Base-by-base conservation (phyloP, 1,284 basidiomycete species). In the Naganishia cerealis region DNA sequence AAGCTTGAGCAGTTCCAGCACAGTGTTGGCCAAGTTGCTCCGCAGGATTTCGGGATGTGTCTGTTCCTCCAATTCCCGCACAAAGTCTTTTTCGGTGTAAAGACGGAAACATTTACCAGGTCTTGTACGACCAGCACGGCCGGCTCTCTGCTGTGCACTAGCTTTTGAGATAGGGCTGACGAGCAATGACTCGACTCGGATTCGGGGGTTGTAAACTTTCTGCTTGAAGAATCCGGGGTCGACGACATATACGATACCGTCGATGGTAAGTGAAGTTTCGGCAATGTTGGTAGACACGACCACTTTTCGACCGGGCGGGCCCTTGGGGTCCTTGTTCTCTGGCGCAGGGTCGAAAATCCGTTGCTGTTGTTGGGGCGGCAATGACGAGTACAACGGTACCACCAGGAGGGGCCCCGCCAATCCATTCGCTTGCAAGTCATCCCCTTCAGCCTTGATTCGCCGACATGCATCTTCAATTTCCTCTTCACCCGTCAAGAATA, bases 241-340 rank as follows among this genome's bases (percentile, higher is more conserved):
- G 54, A 99, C 93, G 67, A 99, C 95, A 77, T 98, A 99, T 15
- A 99, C 94, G 76, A 99, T 98, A 29, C 95, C 96, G 74, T 98
- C 95, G 71, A 99, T 98, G 1, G 95, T 99, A 43, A 99, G 82
- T 12, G 93, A 96, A 0, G 96, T 99, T 81, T 99, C 95, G 9
- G 96, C 96, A 71, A 99, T 95, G 80, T 99, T 99, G 42, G 96
- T 99, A 15, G 93, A 92, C 0, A 99, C 84, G 57, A 99, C 92
- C 39, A 98, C 87, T 81, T 99, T 99, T 71, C 95, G 87, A 0
- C 94, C 93, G 0, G 90, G 88, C 0, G 92, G 89, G 1, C 92
- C 90, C 67, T 84, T 87, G 0, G 85, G 79, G 0, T 81, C 84
- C 6, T 85, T 82, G 0, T 91, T 80, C 0, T 83, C 75, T 0